Conservation (phyloP, 306 rosid species). For the Herpetospermum pedunculosum region DNA sequence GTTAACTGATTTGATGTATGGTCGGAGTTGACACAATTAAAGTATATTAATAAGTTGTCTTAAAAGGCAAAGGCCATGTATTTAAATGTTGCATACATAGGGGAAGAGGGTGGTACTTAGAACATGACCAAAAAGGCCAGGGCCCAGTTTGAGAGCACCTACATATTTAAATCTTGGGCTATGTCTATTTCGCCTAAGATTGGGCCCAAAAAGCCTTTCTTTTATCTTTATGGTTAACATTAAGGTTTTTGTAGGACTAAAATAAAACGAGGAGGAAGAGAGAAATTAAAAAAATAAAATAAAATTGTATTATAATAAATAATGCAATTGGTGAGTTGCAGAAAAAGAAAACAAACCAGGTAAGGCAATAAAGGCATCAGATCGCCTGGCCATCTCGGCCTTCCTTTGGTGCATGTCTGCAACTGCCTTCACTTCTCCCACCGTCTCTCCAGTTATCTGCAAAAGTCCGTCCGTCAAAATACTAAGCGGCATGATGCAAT, state of each 20-base stretch:
- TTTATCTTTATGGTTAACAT: not conserved
- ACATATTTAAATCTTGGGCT: not conserved
- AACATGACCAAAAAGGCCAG: not conserved
- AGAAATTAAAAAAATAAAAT: no score
- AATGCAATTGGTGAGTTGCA: not conserved
- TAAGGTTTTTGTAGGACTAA: not conserved
- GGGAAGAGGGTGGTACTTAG: not conserved
- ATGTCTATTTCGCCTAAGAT: not conserved
- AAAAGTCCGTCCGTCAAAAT: no score
- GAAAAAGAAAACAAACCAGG: constrained; percentile 52
- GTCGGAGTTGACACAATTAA: no score
- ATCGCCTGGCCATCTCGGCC: constrained; percentile 97
- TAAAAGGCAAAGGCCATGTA: not conserved
- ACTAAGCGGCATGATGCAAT: no score
- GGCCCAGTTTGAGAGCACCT: not conserved
- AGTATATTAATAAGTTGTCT: no score
- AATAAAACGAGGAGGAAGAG: not conserved
- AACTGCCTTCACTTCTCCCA: constrained; percentile 96
- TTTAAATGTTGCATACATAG: not conserved
- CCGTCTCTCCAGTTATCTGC: constrained; percentile 96
- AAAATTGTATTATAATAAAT: no score
- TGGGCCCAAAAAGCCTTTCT: not conserved
- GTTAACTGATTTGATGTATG: no score
- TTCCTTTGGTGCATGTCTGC: constrained; percentile 99
- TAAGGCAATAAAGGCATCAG: constrained; percentile 97